Evolutionary conservation across 768 basidiomycete genomes (phyloP).

Genomic region (Zangia roseola): DNA sequence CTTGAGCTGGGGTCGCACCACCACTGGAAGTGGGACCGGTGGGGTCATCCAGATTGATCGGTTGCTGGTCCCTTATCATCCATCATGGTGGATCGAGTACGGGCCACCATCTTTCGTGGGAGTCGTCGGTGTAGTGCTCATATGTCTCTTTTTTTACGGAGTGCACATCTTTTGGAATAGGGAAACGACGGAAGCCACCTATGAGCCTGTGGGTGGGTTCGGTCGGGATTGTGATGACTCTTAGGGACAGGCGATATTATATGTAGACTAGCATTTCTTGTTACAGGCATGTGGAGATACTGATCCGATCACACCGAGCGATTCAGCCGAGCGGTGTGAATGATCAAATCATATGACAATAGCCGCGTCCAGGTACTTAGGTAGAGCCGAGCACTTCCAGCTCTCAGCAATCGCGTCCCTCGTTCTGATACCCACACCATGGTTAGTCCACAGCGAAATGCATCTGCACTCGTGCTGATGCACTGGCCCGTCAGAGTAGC

Average conservation of each 20-base stretch:
- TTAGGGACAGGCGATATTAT: conserved; percentile 12
- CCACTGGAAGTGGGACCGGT: conserved; percentile 69
- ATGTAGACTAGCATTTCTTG: conserved; percentile 22
- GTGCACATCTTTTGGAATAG: conserved; percentile 67
- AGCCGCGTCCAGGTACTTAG: not conserved
- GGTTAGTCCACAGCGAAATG: conserved; percentile 17
- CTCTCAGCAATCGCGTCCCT: not conserved
- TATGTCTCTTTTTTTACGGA: conserved; percentile 72
- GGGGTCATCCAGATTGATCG: conserved; percentile 89
- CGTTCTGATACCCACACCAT: conserved; percentile 21
- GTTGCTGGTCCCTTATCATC: conserved; percentile 81
- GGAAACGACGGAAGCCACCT: conserved; percentile 82
- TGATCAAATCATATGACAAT: conserved; percentile 30
- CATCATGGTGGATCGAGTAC: conserved; percentile 81
- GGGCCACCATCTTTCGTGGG: conserved; percentile 68
- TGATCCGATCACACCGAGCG: not conserved
- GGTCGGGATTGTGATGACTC: conserved; percentile 48
- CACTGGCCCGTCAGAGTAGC: conserved; percentile 19
- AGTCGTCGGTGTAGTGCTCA: conserved; percentile 54
- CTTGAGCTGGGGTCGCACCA: conserved; percentile 73
- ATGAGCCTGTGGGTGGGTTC: conserved; percentile 87
- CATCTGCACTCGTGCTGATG: conserved; percentile 6
- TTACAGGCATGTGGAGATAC: conserved; percentile 5
- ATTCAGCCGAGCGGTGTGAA: conserved; percentile 11
- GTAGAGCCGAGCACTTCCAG: too few species aligned